A percentile compares a stretch with the other conserved stretches of the same genome.
Evolutionary conservation across 1,139 yeast genomes (phyloP).

Genomic region (Candida dubliniensis): DNA sequence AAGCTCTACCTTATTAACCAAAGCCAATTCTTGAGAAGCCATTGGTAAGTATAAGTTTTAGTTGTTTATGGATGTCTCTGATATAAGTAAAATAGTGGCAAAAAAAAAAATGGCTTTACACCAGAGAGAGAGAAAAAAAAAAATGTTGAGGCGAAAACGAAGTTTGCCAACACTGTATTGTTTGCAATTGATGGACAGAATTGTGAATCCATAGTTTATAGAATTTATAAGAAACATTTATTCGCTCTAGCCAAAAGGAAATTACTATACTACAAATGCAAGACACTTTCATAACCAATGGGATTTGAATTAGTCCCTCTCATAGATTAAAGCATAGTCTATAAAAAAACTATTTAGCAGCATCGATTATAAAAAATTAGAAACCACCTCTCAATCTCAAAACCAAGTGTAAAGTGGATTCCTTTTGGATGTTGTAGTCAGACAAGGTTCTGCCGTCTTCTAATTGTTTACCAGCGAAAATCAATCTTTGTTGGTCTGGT

Average conservation of each 20-base stretch:
- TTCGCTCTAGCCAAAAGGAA: too few relatives aligned
- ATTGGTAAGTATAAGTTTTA: conserved; percentile 16
- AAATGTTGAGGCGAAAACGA: too few relatives aligned
- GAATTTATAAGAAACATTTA: too few relatives aligned
- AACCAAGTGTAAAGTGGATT: conserved; percentile 64
- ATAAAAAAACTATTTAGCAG: neutral
- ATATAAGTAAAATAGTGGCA: conserved; percentile 7
- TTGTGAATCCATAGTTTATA: too few relatives aligned
- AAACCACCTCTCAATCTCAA: conserved; percentile 68
- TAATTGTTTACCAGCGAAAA: conserved; percentile 58
- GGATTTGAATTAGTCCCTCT: neutral
- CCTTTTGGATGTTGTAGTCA: conserved; percentile 69
- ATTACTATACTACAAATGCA: too few relatives aligned
- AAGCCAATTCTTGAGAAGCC: conserved; percentile 55
- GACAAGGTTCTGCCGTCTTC: conserved; percentile 69
- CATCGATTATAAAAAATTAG: conserved; percentile 45
- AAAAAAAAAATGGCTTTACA: conserved; percentile 5
- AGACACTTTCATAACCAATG: too few relatives aligned
- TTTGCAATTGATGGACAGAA: too few relatives aligned
- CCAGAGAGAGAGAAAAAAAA: too few relatives aligned
- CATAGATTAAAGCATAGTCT: neutral
- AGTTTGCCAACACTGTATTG: too few relatives aligned
- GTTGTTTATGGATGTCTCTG: neutral
- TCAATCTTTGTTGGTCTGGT: conserved; percentile 54
- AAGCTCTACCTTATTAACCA: conserved; percentile 78